Base-by-base conservation (phyloP, 2,329 filamentous ascomycete species). In the Escovopsis sp. region DNA sequence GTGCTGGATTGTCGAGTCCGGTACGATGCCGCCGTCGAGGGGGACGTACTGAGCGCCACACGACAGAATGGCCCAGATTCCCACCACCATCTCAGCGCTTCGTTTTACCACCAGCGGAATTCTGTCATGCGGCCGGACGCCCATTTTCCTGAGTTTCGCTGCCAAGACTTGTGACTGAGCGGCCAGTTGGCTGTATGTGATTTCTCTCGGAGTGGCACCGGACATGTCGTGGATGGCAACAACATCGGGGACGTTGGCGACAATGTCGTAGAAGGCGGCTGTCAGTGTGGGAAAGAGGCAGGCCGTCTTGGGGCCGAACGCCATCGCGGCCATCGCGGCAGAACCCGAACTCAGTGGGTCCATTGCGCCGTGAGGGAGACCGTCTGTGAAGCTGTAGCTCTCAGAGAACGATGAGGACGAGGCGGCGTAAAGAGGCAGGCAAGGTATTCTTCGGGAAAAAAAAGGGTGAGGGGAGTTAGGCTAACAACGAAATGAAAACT, bases 41-140 rank as follows among this genome's bases (percentile, higher is more conserved):
- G 74, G 74, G 5, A 76, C 64, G 50, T 78, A 78, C 47, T 78
- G 72, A 12, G 67, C 73, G 15, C 73, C 72, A 38, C 67, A 67
- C 43, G 71, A 72, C 30, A 78, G 57, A 14, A 76, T 61, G 2
- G 71, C 72, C 42, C 73, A 60, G 39, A 76, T 74, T 15, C 68
- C 72, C 39, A 74, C 62, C 7, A 76, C 57, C 70, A 77, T 74
- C 47, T 73, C 70, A 38, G 72, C 56, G 33, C 71, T 68, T 12
- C 73, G 63, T 44, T 68, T 68, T 43, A 69, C 67, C n/a, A 76
- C 64, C 24, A 76, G 60, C n/a, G 68, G 70, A 6, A 76, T 61
- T 32, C 68, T 59, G 48, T 73, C 65, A 6, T 61, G 57, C 20
- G 65, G 63, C 31, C 51, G 47, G 20, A 71, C 57, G 29, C 68